Evolutionary conservation across 169 alveolate genomes (phyloP), one percentile per base, ranked within the genome.

Genomic region (Plasmodium relictum): DNA sequence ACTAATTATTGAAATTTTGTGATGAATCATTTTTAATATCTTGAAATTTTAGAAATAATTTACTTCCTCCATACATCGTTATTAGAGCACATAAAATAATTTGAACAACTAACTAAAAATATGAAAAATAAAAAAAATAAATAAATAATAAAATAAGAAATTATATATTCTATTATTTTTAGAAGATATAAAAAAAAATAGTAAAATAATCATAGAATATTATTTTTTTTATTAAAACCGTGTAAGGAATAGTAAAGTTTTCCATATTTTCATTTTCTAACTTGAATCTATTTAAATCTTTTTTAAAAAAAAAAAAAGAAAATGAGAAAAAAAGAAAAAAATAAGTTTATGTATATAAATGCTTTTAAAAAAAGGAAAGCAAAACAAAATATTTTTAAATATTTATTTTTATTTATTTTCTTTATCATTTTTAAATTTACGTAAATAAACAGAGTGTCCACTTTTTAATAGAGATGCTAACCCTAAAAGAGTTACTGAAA

Each of bases 11-110:
- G 48, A 85, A 85, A 63, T 48, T 58, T 58, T 42, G 37, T 37
- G 74, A 14, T 10, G 52, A 42, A 14, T 61, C 68, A 0, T 18
- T 56, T 10, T 41, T 14, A 26, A 85, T 71, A 18, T 85, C 58
- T 62, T 85, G 31, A 41, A 85, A 85, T 10, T 37, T 70, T 6
- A 58, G 58, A 50, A 85, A 70, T 22, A 85, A 22, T 58, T 45
- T 68, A 54, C 91, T 85, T 69, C 91, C 91, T 6, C 91, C 91
- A 50, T 56, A 85, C 10, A 85, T 41, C 20, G 91, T 85, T 52
- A 85, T 63, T 24, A 85, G 16, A 20, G 91, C 56, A 37, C 91
- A 85, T 8, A 85, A n/a, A 37, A 85, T 31, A 5, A 71, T 85
- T 50, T 85, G 91, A n/a, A 41, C 45, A 20, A 71, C 41, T 37